Evolutionary conservation across 805 yeast genomes (phyloP).

Genomic region (Candida taoyuanica): DNA sequence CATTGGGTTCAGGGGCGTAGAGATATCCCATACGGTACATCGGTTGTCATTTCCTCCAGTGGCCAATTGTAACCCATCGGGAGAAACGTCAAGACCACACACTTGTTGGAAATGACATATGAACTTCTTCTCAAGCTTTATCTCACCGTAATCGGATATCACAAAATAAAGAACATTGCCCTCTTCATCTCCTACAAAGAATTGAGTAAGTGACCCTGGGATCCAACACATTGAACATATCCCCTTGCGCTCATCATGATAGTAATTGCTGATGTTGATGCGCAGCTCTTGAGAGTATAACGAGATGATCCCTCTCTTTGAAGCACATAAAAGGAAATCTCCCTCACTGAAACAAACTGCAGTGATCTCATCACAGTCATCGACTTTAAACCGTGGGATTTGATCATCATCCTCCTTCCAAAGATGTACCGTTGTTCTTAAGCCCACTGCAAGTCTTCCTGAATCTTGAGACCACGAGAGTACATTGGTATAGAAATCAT

Average conservation of each 20-base stretch:
- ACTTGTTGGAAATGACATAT: constrained; percentile 54
- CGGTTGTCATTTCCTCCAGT: constrained; percentile 83
- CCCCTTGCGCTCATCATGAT: constrained; percentile 31
- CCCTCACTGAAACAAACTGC: constrained; percentile 52
- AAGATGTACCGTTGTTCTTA: constrained; percentile 47
- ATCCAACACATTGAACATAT: constrained; percentile 63
- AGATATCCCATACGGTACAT: constrained; percentile 72
- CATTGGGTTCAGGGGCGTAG: constrained; percentile 36
- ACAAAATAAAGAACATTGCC: constrained; percentile 52
- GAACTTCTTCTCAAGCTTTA: constrained; percentile 29
- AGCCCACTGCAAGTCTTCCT: constrained; percentile 58
- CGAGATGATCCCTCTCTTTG: constrained; percentile 50
- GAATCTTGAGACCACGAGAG: constrained; percentile 62
- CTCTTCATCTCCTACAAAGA: constrained; percentile 60
- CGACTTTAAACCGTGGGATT: neutral
- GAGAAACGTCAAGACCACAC: constrained; percentile 61
- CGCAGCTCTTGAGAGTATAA: constrained; percentile 36
- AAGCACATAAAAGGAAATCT: constrained; percentile 49
- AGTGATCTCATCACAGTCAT: constrained; percentile 40
- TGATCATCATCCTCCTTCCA: constrained; percentile 48
- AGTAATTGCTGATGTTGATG: constrained; percentile 15
- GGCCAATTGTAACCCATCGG: constrained; percentile 53
- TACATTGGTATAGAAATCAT: constrained; percentile 75
- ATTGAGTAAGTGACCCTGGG: constrained; percentile 30
- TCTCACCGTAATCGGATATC: constrained; percentile 9